Percentiles rank a stretch among this genome's conserved stretches.
Evolutionary conservation across 1,139 yeast genomes (phyloP).

Genomic region (Pneumocystis murina): DNA sequence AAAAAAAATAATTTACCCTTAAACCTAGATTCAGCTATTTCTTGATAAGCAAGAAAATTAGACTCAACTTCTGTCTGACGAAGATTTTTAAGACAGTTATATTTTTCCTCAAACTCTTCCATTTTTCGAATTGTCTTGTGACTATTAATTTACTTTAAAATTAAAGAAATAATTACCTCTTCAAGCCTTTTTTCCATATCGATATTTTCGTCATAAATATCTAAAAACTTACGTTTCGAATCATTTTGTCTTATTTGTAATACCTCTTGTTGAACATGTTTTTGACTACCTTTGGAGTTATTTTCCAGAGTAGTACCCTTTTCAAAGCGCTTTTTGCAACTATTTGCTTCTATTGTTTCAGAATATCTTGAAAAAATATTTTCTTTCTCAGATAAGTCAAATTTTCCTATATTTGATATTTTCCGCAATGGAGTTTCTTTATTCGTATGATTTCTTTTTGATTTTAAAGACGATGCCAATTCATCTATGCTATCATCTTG

Average conservation of each 20-base stretch:
- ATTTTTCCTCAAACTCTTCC: not conserved
- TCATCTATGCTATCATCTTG: not conserved
- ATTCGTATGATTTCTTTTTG: not conserved
- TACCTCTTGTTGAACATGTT: not conserved
- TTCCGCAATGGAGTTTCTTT: not conserved
- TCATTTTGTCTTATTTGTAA: conserved; percentile 4
- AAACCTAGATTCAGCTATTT: not conserved
- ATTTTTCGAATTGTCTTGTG: not conserved
- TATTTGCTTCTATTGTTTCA: not conserved
- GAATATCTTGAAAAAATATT: not conserved
- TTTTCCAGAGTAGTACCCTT: not conserved
- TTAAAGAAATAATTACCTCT: not conserved
- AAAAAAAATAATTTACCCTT: not conserved
- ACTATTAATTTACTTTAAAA: not conserved
- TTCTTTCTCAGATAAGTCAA: not conserved
- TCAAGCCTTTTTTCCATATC: not conserved
- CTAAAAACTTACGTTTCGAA: conserved; percentile 5
- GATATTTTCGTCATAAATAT: not conserved
- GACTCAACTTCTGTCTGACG: conserved; percentile 1
- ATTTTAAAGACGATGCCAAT: not conserved
- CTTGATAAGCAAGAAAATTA: not conserved
- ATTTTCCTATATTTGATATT: not conserved
- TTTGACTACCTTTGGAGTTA: not conserved
- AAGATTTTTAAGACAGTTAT: not conserved
- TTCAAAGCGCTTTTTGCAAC: not conserved